A percentile compares a stretch with the other conserved stretches of the same genome.
Evolutionary conservation across 2,329 filamentous ascomycete genomes (phyloP).

Genomic region (Lachnellula subtilissima): DNA sequence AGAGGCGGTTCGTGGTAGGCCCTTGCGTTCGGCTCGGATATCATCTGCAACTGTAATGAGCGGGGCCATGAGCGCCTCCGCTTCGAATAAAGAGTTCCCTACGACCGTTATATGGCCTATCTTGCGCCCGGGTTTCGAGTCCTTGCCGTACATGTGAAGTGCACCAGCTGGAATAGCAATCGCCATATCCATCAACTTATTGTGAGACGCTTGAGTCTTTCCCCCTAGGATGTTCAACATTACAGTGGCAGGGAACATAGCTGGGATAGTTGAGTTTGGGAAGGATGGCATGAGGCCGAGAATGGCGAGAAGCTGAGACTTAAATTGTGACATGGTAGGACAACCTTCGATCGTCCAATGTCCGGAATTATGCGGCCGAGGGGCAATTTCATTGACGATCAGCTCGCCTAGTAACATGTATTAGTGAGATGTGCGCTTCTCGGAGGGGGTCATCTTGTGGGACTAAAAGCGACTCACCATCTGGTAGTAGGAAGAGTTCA

Average conservation of each 20-base stretch:
- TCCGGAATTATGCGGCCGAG: constrained; percentile 57
- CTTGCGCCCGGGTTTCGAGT: constrained; percentile 80
- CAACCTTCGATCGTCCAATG: constrained; percentile 95
- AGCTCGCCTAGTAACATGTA: constrained; percentile 35
- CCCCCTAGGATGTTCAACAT: constrained; percentile 82
- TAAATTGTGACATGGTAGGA: constrained; percentile 81
- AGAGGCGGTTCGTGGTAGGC: constrained; percentile 26
- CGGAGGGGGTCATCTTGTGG: no score
- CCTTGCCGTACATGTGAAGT: constrained; percentile 90
- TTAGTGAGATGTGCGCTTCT: no score
- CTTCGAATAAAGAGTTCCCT: constrained; percentile 59
- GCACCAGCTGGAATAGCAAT: constrained; percentile 53
- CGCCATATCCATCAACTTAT: constrained; percentile 48
- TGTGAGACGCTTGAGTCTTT: constrained; percentile 58
- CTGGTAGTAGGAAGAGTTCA: constrained; percentile 83
- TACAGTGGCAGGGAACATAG: constrained; percentile 45
- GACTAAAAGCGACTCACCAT: constrained; percentile 40
- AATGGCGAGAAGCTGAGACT: constrained; percentile 75
- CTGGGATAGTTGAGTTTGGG: constrained; percentile 33
- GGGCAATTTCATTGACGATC: constrained; percentile 58
- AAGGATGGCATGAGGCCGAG: constrained; percentile 47
- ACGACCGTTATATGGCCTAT: constrained; percentile 92
- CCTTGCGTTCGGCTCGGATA: constrained; percentile 50
- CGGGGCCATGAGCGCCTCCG: constrained; percentile 63
- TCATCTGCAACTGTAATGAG: constrained; percentile 61